Evolutionary conservation across 2,329 filamentous ascomycete species (phyloP).

Genomic region (Colletotrichum navitas): DNA sequence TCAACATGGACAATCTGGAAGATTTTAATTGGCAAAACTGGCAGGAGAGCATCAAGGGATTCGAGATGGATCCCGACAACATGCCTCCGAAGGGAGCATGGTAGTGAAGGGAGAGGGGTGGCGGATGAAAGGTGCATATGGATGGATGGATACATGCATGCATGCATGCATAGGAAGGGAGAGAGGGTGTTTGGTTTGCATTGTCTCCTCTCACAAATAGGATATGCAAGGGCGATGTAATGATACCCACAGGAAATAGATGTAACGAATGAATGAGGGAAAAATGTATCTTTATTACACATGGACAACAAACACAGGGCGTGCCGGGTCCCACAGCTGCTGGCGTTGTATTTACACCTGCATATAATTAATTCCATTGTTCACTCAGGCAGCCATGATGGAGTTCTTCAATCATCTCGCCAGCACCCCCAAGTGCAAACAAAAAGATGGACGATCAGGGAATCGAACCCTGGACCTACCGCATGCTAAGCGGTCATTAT

Average conservation of each 20-base stretch:
- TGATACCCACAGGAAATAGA: constrained; percentile 37
- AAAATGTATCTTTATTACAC: constrained; percentile 8
- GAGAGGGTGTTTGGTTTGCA: neutral
- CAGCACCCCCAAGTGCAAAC: no score
- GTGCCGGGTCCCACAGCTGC: fast-evolving
- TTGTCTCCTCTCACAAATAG: constrained; percentile 25
- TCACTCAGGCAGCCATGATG: no score
- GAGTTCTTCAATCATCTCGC: no score
- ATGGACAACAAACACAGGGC: neutral
- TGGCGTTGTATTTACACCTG: neutral
- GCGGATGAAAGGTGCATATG: neutral
- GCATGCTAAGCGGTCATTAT: constrained; percentile 39
- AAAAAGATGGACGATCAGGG: constrained; percentile 34
- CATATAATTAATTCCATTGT: no score
- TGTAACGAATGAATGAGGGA: constrained; percentile 32
- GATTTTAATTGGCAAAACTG: constrained; percentile 65
- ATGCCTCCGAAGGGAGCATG: constrained; percentile 34
- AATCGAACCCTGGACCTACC: constrained; percentile 38
- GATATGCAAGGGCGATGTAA: constrained; percentile 22
- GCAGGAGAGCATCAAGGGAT: constrained; percentile 57
- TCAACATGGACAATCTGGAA: constrained; percentile 53
- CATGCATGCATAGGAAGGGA: neutral
- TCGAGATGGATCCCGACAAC: constrained; percentile 49
- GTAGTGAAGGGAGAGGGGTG: neutral
- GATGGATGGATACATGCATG: no score